Percentiles rank a stretch among this genome's conserved stretches.
Conservation (phyloP, 768 basidiomycete species). For the Sporobolomyces phaffii region DNA sequence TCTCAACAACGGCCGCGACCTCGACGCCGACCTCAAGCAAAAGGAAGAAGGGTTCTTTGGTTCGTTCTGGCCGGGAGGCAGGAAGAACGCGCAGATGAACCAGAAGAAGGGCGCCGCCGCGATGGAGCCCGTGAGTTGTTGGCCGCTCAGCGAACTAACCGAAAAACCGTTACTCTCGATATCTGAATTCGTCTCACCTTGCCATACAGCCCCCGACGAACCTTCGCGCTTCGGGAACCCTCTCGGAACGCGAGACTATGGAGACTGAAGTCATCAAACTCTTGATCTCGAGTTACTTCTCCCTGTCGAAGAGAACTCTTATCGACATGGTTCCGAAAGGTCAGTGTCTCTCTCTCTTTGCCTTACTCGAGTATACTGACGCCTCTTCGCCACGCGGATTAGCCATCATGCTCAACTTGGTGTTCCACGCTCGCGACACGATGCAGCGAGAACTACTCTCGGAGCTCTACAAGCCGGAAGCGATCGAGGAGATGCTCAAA, state of each 20-base stretch:
- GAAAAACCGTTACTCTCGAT: too few relatives aligned
- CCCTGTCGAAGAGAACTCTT: slow-evolving; percentile 71
- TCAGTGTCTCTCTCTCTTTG: slow-evolving; percentile 53
- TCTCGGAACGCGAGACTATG: slow-evolving; percentile 92
- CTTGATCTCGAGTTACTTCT: slow-evolving; percentile 67
- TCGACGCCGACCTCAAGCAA: slow-evolving; percentile 82
- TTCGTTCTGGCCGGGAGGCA: slow-evolving; percentile 73
- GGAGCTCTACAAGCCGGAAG: slow-evolving; percentile 94
- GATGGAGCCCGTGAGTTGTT: slow-evolving; percentile 56
- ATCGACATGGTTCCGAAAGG: slow-evolving; percentile 97
- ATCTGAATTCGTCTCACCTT: too few relatives aligned
- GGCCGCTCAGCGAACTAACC: too few relatives aligned
- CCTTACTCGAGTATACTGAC: slow-evolving; percentile 47
- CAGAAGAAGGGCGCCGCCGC: slow-evolving; percentile 49
- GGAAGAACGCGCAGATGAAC: slow-evolving; percentile 44
- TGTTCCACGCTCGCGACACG: slow-evolving; percentile 87
- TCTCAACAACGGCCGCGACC: slow-evolving; percentile 87
- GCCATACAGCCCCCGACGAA: slow-evolving; percentile 75
- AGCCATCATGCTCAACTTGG: slow-evolving; percentile 59
- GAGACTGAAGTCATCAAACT: slow-evolving; percentile 99
- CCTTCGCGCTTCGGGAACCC: slow-evolving; percentile 81
- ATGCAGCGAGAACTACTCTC: slow-evolving; percentile 88
- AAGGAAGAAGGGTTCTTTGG: slow-evolving; percentile 80
- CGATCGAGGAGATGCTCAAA: slow-evolving; percentile 88
- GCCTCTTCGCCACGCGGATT: not conserved